phyloP scores from a whole-genome alignment of 805 yeast species.

The Barnettozyma sucrosica region DNA sequence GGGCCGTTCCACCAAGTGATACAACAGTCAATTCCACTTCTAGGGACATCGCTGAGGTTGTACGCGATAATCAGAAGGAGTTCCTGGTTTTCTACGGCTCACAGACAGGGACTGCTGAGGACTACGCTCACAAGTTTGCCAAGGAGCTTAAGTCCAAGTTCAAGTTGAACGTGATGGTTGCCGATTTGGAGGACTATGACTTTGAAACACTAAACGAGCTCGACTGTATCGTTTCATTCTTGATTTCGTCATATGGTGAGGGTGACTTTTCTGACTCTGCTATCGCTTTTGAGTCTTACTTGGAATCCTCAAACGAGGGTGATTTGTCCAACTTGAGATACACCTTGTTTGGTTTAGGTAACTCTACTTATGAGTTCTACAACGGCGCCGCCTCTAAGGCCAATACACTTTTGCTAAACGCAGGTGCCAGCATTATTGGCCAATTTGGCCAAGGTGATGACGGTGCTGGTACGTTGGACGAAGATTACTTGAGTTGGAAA shows the following conservation, averaged over 20 bases:
- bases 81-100: slow-evolving; percentile 85
- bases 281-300: slow-evolving; percentile 64
- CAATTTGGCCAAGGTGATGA: slow-evolving; percentile 91
- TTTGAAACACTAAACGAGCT: slow-evolving; percentile 68
- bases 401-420: slow-evolving; percentile 42
- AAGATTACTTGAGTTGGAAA: slow-evolving; percentile 92
- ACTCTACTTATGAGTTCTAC: slow-evolving; percentile 88
- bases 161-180: slow-evolving; percentile 76
- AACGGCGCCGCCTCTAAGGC: slow-evolving; percentile 74
- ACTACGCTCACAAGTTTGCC: slow-evolving; percentile 84
- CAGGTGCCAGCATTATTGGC: slow-evolving; percentile 73
- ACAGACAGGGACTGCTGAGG: slow-evolving; percentile 98
- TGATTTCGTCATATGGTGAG: slow-evolving; percentile 94
- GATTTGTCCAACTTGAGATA: slow-evolving; percentile 54
- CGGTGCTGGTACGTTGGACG: slow-evolving; percentile 91
- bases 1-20: slow-evolving; percentile 35
- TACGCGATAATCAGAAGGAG: slow-evolving; percentile 61
- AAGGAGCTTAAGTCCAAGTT: slow-evolving; percentile 82
- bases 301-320: slow-evolving; percentile 49
- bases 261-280: slow-evolving; percentile 98
- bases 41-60: slow-evolving; percentile 52
- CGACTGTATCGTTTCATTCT: slow-evolving; percentile 59
- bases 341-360: slow-evolving; percentile 88
- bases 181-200: slow-evolving; percentile 85
- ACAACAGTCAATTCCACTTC: slow-evolving; percentile 35